Conservation (phyloP, 2,329 filamentous ascomycete species). For the Periconia sp. region DNA sequence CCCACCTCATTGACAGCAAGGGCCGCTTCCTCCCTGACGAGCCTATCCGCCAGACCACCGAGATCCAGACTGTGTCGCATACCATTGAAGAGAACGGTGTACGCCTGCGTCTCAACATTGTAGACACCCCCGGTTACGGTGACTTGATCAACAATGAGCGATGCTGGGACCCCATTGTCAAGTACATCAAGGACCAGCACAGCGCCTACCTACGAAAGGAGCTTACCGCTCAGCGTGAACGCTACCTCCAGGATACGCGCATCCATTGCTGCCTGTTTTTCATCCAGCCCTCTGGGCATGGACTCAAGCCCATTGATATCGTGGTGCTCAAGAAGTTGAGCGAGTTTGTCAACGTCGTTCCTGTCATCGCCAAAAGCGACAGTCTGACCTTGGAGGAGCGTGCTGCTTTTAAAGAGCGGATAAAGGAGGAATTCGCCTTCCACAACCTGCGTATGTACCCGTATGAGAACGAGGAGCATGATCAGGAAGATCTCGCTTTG, state of each 20-base stretch:
- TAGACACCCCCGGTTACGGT: slow-evolving; percentile 97
- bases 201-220: slow-evolving; percentile 99
- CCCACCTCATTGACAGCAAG: slow-evolving; percentile 98
- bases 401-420: slow-evolving; percentile 91
- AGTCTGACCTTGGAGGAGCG: slow-evolving; percentile 95
- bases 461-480: slow-evolving; percentile 98
- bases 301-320: slow-evolving; percentile 98
- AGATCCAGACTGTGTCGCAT: slow-evolving; percentile 97
- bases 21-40: slow-evolving; percentile 91
- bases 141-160: slow-evolving; percentile 99
- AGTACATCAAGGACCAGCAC: slow-evolving; percentile 99
- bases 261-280: slow-evolving; percentile 99
- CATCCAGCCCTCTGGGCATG: slow-evolving; percentile 97
- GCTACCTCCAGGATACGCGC: slow-evolving; percentile 98
- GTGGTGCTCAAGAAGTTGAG: slow-evolving; percentile 99
- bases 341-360: slow-evolving; percentile 98
- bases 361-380: slow-evolving; percentile 98
- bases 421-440: slow-evolving; percentile 99
- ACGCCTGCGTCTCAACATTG: slow-evolving; percentile 95
- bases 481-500: slow-evolving; percentile 90
- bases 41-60: slow-evolving; percentile 90
- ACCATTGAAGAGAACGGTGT: slow-evolving; percentile 99
- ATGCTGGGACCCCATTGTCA: slow-evolving; percentile 99
- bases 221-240: slow-evolving; percentile 96
- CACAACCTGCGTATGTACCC: slow-evolving; percentile 99